These are phyloP conservation scores for Craterostigma plantagineum DNA, from an alignment of 257 asterid genomes.

Conservation along the genomic window DNA sequence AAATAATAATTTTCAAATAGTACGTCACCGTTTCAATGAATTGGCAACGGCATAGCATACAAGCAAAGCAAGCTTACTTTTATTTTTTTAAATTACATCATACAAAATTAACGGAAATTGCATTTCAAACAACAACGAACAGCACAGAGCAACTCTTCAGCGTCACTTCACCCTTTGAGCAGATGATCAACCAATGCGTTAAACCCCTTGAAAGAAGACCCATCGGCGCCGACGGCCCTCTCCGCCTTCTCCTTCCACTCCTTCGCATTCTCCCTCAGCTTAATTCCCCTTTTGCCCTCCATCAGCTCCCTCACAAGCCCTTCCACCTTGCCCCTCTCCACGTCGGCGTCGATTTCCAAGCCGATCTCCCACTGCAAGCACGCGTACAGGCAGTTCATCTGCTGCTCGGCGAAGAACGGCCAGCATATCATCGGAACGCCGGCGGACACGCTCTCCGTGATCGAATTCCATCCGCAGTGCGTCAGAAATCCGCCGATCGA, in stretches of 20 bases:
- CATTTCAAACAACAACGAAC: too few species aligned
- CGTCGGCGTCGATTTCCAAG: conserved; percentile 38
- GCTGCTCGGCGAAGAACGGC: conserved; percentile 71
- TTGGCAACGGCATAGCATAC: too few species aligned
- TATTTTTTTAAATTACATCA: too few species aligned
- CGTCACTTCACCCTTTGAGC: too few species aligned
- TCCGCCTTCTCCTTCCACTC: conserved; percentile 34
- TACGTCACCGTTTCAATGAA: too few species aligned
- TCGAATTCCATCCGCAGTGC: conserved; percentile 60
- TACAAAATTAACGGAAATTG: too few species aligned
- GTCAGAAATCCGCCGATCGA: conserved; percentile 39
- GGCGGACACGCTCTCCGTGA: conserved; percentile 31
- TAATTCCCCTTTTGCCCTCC: conserved; percentile 42
- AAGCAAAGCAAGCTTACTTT: too few species aligned
- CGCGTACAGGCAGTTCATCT: conserved; percentile 31
- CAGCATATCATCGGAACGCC: conserved; percentile 56
- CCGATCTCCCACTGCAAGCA: conserved; percentile 35
- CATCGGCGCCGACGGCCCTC: conserved; percentile 17
- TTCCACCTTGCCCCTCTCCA: conserved; percentile 28
- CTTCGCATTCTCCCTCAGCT: conserved; percentile 31
- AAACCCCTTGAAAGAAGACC: conserved; percentile 15
- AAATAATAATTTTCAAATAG: too few species aligned
- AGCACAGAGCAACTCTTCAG: too few species aligned
- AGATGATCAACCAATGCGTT: neutral
- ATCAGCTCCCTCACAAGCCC: conserved; percentile 33